These are phyloP conservation scores for Carallia brachiata DNA, from an alignment of 345 rosid species.

Conservation along the genomic window DNA sequence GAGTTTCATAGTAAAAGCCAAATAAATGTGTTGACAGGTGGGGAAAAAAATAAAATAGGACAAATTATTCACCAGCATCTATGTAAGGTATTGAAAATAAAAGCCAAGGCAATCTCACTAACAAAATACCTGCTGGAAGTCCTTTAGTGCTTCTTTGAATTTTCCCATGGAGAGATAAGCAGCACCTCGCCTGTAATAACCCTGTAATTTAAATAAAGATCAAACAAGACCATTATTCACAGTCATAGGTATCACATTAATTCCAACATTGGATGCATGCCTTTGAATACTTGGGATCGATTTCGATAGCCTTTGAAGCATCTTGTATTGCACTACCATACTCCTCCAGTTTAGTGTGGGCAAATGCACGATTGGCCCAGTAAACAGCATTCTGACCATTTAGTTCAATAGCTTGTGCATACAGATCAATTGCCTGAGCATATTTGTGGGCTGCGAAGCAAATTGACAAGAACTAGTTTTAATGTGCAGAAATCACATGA, in stretches of 20 bases:
- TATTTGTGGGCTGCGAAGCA: constrained; percentile 61
- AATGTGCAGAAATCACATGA: background rate
- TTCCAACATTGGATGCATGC: constrained; percentile 16
- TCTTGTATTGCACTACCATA: constrained; percentile 96
- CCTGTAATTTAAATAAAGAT: constrained; percentile 42
- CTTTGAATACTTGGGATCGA: constrained; percentile 85
- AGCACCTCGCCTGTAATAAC: constrained; percentile 95
- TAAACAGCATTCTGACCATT: constrained; percentile 74
- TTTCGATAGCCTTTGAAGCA: constrained; percentile 86
- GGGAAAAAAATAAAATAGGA: too few relatives aligned
- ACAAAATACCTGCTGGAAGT: constrained; percentile 81
- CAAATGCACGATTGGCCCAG: constrained; percentile 95
- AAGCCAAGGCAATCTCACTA: background rate
- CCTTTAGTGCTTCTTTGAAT: constrained; percentile 89
- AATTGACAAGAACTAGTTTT: constrained; percentile 9
- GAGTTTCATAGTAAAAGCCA: too few relatives aligned
- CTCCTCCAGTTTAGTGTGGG: constrained; percentile 93
- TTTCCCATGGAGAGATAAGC: constrained; percentile 97
- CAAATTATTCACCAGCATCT: too few relatives aligned
- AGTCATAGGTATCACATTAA: background rate
- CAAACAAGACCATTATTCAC: background rate
- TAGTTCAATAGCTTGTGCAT: constrained; percentile 75
- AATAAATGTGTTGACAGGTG: too few relatives aligned
- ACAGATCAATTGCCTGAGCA: constrained; percentile 75
- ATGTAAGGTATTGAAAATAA: background rate